Base-by-base conservation (phyloP, 2,329 filamentous ascomycete genomes). In the Alternaria brassicicola region DNA sequence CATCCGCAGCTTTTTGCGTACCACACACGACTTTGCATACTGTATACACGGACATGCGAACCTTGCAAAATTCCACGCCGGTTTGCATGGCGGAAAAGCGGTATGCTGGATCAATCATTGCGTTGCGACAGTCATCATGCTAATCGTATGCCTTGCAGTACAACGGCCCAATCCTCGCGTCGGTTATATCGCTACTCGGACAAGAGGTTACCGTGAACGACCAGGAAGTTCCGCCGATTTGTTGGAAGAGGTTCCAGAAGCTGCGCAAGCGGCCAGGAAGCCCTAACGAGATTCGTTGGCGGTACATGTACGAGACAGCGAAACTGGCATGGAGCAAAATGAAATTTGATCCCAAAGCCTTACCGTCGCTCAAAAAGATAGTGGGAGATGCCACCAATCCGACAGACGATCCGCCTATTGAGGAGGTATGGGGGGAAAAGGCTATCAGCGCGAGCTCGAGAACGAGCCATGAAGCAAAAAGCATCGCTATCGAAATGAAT, bases 301-400 rank as follows among this genome's bases (percentile, higher is more conserved):
- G 47, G 43, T 73, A 66, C 30, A 49, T 70, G 12, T 70, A 62
- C 39, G 63, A 66, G 38, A 64, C 68, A 3, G 65, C 52, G 2
- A 48, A 55, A 23, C 23, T 61, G 9, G 63, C 61, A 10, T 72
- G 67, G 67, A 52, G 57, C 21, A 62, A 55, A 21, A 54, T 69
- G 26, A 30, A 33, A 12, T 65, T 65, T 23, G 59, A 63, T 17
- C 6, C 35, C 12, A 23, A 43, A 4, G 55, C 50, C 35, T 13
- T 61, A 13, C 7, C 42, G 15, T 6, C 4, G 1, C 58, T 68
- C 26, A 35, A 48, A n/a, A 31, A 38, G 12, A 30, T 25, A 17
- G 15, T 39, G 6, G 31, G 9, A 6, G 30, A 12, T 15, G 17
- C 30, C 3, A 42, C 33, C 21, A 54, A 23, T 28, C 12, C 9